These are phyloP conservation scores for Metschnikowia peoriensis DNA, from an alignment of 805 yeast genomes.

Conservation along the genomic window DNA sequence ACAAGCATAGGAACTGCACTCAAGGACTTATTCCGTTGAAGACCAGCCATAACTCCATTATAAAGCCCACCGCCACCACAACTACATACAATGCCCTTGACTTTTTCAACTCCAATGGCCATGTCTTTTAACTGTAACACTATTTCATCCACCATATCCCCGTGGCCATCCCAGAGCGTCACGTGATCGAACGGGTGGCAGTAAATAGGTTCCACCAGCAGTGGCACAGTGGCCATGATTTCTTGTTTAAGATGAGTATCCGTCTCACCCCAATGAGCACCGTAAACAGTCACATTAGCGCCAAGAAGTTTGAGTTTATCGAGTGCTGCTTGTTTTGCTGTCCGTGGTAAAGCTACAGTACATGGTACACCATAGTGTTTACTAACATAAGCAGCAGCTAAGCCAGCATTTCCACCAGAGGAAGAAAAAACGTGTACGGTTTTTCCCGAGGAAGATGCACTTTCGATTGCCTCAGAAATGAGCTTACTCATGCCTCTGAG, in stretches of 20 bases:
- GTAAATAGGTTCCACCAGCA: slow-evolving; percentile 35
- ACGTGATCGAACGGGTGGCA: slow-evolving; percentile 56
- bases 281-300: slow-evolving; percentile 49
- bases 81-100: slow-evolving; percentile 52
- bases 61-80: slow-evolving; percentile 60
- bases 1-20: slow-evolving; percentile 29
- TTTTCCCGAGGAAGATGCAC: slow-evolving; percentile 22
- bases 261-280: slow-evolving; percentile 51
- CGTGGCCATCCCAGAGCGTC: slow-evolving; percentile 54
- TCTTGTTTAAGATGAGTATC: slow-evolving; percentile 37
- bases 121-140: slow-evolving; percentile 24
- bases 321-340: slow-evolving; percentile 44
- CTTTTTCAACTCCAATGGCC: slow-evolving; percentile 12
- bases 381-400: slow-evolving; percentile 53
- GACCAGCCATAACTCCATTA: slow-evolving; percentile 50
- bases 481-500: slow-evolving; percentile 53
- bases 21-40: slow-evolving; percentile 23
- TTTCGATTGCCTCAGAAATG: slow-evolving; percentile 31
- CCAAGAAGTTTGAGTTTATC: slow-evolving; percentile 46
- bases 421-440: slow-evolving; percentile 46
- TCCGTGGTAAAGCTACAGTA: slow-evolving; percentile 60
- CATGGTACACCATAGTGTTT: slow-evolving; percentile 37
- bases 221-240: slow-evolving; percentile 20
- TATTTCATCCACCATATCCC: slow-evolving; percentile 38
- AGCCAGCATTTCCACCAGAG: slow-evolving; percentile 58